Evolutionary conservation across 192 early-diverging fungal species (phyloP).

Genomic region (Phycomyces nitens): DNA sequence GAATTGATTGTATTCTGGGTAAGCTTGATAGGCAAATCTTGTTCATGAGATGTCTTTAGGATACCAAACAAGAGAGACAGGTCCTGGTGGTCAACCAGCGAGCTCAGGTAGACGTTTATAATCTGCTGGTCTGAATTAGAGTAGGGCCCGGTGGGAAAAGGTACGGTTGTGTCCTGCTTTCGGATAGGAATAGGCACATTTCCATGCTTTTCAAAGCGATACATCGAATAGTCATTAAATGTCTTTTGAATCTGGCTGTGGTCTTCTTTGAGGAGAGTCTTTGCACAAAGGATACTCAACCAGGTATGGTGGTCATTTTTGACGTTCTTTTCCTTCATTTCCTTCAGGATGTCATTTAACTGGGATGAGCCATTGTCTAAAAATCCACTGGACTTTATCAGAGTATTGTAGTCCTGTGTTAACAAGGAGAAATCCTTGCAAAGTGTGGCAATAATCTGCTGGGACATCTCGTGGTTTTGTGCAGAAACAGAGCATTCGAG

Average conservation of each 20-base stretch:
- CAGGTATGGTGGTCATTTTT: conserved; percentile 15
- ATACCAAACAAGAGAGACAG: conserved; percentile 31
- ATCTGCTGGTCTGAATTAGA: conserved; percentile 19
- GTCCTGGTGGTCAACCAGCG: conserved; percentile 29
- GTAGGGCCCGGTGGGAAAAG: conserved; percentile 37
- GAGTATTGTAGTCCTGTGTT: conserved; percentile 6
- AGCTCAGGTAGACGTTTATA: conserved; percentile 30
- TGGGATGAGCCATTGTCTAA: too few relatives aligned
- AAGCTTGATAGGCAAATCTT: neutral
- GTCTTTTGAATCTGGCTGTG: conserved; percentile 10
- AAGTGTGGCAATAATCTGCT: conserved; percentile 15
- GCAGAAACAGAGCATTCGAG: conserved; percentile 34
- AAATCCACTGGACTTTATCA: too few relatives aligned
- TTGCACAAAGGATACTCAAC: conserved; percentile 16
- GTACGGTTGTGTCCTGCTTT: conserved; percentile 17
- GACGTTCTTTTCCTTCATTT: conserved; percentile 18
- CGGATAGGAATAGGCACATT: conserved; percentile 30
- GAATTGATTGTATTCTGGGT: too few relatives aligned
- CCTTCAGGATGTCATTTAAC: conserved; percentile 11
- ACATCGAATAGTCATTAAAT: conserved; percentile 35
- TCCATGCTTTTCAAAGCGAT: conserved; percentile 28
- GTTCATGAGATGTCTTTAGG: conserved; percentile 17
- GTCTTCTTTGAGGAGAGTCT: neutral
- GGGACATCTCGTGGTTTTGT: conserved; percentile 17
- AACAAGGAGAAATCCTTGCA: neutral